Conservation (phyloP, 345 rosid genomes). For the Kandelia obovata region DNA sequence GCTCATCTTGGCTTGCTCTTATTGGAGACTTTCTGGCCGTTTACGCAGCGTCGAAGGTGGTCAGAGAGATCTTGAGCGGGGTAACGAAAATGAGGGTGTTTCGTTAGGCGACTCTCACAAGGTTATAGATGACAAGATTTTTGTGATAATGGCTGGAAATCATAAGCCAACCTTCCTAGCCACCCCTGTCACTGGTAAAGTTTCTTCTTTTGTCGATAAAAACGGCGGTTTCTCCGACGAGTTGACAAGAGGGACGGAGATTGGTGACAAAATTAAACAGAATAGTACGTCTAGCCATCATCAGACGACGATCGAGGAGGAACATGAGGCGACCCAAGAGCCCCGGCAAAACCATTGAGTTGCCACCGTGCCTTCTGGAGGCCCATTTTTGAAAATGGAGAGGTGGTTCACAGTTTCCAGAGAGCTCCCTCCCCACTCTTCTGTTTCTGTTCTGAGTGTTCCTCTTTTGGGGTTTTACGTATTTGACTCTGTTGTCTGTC, state of each 20-base stretch:
- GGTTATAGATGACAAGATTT: conserved; percentile 23
- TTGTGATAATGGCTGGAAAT: conserved; percentile 32
- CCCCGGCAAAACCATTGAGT: background rate
- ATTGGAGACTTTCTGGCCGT: conserved; percentile 76
- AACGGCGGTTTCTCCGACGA: too few relatives aligned
- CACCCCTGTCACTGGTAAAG: conserved; percentile 25
- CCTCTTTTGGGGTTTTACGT: conserved; percentile 7
- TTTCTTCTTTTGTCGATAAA: too few relatives aligned
- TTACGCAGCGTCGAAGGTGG: conserved; percentile 1
- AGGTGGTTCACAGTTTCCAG: too few relatives aligned
- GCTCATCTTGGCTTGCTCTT: conserved; percentile 84
- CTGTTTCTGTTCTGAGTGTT: background rate
- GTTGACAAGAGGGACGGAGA: conserved; percentile 9
- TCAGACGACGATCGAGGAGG: background rate
- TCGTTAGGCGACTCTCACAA: background rate
- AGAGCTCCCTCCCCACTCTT: background rate
- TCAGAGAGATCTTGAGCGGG: conserved; percentile 12
- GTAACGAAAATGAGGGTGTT: conserved; percentile 5
- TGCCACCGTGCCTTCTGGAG: background rate
- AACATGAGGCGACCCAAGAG: background rate
- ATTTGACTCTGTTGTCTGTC: conserved; percentile 6
- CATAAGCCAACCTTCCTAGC: conserved; percentile 29
- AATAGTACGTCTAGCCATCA: background rate
- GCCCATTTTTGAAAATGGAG: background rate
- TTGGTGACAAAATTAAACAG: conserved; percentile 29